Evolutionary conservation across 345 rosid genomes (phyloP).

Genomic region (Lepidium aucheri): DNA sequence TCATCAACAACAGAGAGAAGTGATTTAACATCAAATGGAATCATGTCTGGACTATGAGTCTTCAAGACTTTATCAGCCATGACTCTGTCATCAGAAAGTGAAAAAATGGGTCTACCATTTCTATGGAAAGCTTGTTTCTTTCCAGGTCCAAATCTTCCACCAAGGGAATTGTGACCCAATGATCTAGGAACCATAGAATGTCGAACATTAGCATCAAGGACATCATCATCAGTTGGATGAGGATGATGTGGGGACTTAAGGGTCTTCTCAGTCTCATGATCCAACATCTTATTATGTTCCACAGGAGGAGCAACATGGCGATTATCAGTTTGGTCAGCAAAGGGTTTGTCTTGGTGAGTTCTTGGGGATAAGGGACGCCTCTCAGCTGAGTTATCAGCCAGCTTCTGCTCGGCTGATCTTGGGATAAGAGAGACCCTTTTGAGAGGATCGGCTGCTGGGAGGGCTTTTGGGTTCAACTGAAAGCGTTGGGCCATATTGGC

Average conservation of each 20-base stretch:
- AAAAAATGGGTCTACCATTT: conserved; percentile 38
- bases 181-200: conserved; percentile 23
- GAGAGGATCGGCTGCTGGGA: conserved; percentile 20
- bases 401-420: conserved; percentile 24
- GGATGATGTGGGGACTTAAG: conserved; percentile 15
- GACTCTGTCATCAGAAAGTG: conserved; percentile 45
- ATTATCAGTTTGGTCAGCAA: neutral
- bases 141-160: conserved; percentile 29
- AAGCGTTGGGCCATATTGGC: conserved; percentile 29
- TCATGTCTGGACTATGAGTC: conserved; percentile 60
- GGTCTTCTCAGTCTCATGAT: conserved; percentile 17
- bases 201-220: conserved; percentile 3
- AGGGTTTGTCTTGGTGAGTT: conserved; percentile 14
- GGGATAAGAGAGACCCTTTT: conserved; percentile 31
- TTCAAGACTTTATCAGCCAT: conserved; percentile 53
- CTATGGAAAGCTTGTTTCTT: conserved; percentile 26
- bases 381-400: conserved; percentile 10
- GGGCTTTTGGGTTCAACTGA: conserved; percentile 28
- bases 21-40: conserved; percentile 46
- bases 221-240: conserved; percentile 7
- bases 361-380: conserved; percentile 18
- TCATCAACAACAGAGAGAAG: conserved; percentile 60
- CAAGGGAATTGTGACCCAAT: conserved; percentile 15
- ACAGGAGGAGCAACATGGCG: conserved; percentile 1
- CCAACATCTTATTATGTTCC: conserved; percentile 12